phyloP scores from a whole-genome alignment of 73 alveolate species.

The Tetrahymena thermophila region DNA sequence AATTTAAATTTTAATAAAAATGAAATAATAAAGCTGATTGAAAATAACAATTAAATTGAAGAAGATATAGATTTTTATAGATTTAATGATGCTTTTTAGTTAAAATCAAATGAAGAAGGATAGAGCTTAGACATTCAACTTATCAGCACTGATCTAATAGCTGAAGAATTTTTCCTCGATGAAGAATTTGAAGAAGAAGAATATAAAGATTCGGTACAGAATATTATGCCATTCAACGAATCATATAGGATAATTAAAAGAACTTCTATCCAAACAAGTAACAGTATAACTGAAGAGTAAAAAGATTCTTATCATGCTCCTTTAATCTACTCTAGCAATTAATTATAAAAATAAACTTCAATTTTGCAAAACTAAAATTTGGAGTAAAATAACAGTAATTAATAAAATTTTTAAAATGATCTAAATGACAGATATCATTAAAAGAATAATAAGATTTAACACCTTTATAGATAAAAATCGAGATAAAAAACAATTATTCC shows the following conservation, averaged over 20 bases:
- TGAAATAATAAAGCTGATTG: neutral
- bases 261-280: too few relatives aligned
- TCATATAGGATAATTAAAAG: neutral
- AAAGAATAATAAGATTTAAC: too few relatives aligned
- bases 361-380: too few relatives aligned
- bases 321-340: neutral
- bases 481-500: too few relatives aligned
- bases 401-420: too few relatives aligned
- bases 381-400: too few relatives aligned
- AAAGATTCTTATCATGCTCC: too few relatives aligned
- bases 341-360: neutral
- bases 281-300: neutral
- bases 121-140: neutral
- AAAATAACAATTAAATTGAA: neutral
- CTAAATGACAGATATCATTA: too few relatives aligned
- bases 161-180: neutral
- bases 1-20: neutral
- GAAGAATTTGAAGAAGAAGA: neutral
- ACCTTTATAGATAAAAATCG: neutral
- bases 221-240: too few relatives aligned
- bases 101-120: neutral
- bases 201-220: too few relatives aligned
- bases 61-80: neutral
- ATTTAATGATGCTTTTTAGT: neutral
- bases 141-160: neutral